Percentiles rank a stretch among this genome's conserved stretches.
Evolutionary conservation across 169 alveolate genomes (phyloP).

Genomic region (Cryptosporidium bovis): DNA sequence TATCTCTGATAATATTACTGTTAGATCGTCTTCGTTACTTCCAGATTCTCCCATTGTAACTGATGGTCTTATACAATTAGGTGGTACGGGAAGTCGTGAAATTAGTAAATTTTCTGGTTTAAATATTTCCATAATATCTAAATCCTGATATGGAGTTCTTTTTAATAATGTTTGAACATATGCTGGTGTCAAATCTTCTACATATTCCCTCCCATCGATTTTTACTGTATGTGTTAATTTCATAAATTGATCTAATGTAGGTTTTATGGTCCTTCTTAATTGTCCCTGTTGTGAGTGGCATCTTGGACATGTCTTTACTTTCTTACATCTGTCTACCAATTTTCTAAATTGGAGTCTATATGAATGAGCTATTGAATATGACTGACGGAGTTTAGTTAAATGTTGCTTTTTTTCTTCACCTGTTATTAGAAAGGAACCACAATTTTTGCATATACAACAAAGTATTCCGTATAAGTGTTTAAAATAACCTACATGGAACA

Average conservation of each 20-base stretch:
- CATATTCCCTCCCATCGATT: slow-evolving; percentile 77
- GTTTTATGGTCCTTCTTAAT: slow-evolving; percentile 84
- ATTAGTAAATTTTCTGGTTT: slow-evolving; percentile 93
- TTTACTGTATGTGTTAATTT: slow-evolving; percentile 85
- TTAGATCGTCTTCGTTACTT: slow-evolving; percentile 95
- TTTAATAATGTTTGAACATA: slow-evolving; percentile 88
- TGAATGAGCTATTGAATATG: slow-evolving; percentile 83
- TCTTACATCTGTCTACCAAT: slow-evolving; percentile 86
- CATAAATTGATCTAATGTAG: slow-evolving; percentile 89
- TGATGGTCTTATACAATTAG: slow-evolving; percentile 96
- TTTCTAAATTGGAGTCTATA: slow-evolving; percentile 85
- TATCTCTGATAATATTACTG: slow-evolving; percentile 91
- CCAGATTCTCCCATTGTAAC: slow-evolving; percentile 91
- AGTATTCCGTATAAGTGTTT: slow-evolving; percentile 91
- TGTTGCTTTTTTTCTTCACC: slow-evolving; percentile 81
- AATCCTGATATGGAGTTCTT: slow-evolving; percentile 91
- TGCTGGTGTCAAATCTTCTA: slow-evolving; percentile 92
- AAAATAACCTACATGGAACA: slow-evolving; percentile 97
- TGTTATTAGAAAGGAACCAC: slow-evolving; percentile 88
- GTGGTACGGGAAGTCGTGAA: slow-evolving; percentile 94
- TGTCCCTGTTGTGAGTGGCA: slow-evolving; percentile 89
- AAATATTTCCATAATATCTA: slow-evolving; percentile 90
- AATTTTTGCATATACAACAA: slow-evolving; percentile 92
- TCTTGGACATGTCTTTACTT: slow-evolving; percentile 84
- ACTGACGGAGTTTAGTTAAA: slow-evolving; percentile 80